Evolutionary conservation across 23 red algal species (phyloP).

Genomic region (Cyanidioschyzon merolae): DNA sequence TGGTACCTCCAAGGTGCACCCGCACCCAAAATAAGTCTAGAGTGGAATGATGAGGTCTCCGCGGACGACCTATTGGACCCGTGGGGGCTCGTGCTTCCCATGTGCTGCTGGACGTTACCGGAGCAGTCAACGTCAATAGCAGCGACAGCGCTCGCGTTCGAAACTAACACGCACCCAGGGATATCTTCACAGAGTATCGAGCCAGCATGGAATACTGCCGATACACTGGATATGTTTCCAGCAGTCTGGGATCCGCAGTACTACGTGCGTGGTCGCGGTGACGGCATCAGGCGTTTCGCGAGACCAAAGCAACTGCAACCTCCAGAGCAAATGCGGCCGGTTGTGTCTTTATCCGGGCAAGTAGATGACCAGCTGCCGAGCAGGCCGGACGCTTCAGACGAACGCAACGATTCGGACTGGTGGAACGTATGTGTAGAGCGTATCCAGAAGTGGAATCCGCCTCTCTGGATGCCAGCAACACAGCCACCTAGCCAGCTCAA

Average conservation of each 20-base stretch:
- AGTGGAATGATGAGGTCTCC: not conserved
- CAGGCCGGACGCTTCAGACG: not conserved
- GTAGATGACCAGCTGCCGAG: too few species aligned
- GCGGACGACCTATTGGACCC: not conserved
- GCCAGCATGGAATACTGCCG: too few species aligned
- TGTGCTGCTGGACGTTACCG: not conserved
- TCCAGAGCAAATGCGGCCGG: too few species aligned
- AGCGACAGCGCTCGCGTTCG: too few species aligned
- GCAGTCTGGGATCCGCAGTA: not conserved
- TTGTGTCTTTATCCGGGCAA: too few species aligned
- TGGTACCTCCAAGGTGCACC: not conserved
- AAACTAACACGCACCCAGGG: too few species aligned
- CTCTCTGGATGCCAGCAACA: too few species aligned
- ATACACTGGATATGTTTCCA: too few species aligned
- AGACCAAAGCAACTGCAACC: too few species aligned
- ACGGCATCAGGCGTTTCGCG: not conserved
- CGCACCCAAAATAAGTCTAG: not conserved
- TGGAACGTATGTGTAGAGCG: not conserved
- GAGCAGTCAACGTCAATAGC: too few species aligned
- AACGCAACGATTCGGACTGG: not conserved
- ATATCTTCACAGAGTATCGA: too few species aligned
- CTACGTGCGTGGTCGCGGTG: not conserved
- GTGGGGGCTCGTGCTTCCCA: not conserved
- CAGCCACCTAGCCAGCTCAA: too few species aligned
- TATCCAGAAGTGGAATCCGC: not conserved